Conservation (phyloP, 1,284 basidiomycete genomes). For the Rugosomyces carneus region DNA sequence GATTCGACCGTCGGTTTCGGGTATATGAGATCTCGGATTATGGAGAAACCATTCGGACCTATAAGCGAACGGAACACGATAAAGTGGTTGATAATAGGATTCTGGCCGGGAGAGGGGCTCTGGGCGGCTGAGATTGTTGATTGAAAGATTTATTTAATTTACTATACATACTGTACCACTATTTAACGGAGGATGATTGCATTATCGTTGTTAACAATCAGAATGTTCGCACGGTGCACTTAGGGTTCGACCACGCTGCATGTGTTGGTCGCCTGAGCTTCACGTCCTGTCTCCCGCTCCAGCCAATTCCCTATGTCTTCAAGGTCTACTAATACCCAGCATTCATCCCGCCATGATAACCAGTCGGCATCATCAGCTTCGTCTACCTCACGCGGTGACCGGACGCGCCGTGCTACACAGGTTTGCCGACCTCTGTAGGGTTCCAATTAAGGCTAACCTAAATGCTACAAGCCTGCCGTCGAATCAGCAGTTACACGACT, state of each 20-base stretch:
- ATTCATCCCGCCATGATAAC: constrained; percentile 40
- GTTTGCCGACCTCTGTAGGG: constrained; percentile 21
- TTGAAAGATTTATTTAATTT: background rate
- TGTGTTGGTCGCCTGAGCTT: background rate
- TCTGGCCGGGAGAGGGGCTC: constrained; percentile 48
- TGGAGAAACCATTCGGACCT: constrained; percentile 86
- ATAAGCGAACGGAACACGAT: constrained; percentile 79
- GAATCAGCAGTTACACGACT: constrained; percentile 92
- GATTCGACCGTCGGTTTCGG: constrained; percentile 86
- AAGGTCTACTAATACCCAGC: constrained; percentile 21
- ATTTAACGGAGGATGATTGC: background rate
- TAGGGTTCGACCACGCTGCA: no score
- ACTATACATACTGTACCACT: constrained; percentile 2
- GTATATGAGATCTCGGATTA: constrained; percentile 81
- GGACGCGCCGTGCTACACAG: constrained; percentile 24
- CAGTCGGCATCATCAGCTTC: constrained; percentile 37
- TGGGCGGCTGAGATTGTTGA: constrained; percentile 19
- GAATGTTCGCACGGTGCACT: no score
- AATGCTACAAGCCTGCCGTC: constrained; percentile 54
- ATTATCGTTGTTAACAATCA: no score
- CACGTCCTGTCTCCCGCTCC: background rate
- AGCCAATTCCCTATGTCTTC: constrained; percentile 21
- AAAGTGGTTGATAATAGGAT: constrained; percentile 63
- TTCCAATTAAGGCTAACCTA: constrained; percentile 7
- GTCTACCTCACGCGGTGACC: constrained; percentile 22